Base-by-base conservation (phyloP, 1,139 yeast genomes). In the Diutina neorugosa region DNA sequence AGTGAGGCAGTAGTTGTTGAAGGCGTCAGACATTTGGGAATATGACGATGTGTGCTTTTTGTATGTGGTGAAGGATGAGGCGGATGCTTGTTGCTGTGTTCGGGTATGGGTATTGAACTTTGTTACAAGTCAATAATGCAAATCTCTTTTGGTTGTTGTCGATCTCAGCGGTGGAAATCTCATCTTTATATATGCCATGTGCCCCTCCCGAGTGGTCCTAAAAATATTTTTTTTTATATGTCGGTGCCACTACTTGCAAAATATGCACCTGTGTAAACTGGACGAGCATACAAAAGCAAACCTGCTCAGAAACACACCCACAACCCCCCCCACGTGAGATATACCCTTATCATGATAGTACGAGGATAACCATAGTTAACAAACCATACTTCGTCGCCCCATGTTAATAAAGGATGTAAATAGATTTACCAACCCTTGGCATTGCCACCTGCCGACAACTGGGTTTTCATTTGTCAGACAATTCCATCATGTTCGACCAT, bases 1-100 rank as follows among this genome's bases (percentile, higher is more conserved):
- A 27, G 25, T 46, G n/a, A 46, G 40, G 14, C 50, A 46, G 40
- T 46, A 46, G 40, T 46, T 46, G 50, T 46, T 46, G 25, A 46
- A 46, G 6, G 50, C 50, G 27, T 46, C 50, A 9, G 50, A 46
- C 50, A 46, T 46, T 12, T 37, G 43, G 37, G n/a, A 11, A 31
- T 31, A n/a, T 31, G 37, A 11, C n/a, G 12, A 14, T 31, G 34
- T n/a, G n/a, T n/a, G n/a, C n/a, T n/a, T n/a, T n/a, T n/a, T n/a
- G n/a, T n/a, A n/a, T n/a, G n/a, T n/a, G n/a, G n/a, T n/a, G n/a
- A n/a, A n/a, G n/a, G n/a, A n/a, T n/a, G n/a, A n/a, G n/a, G n/a
- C n/a, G n/a, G 37, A 31, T 31, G 37, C 37, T 31, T 31, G 12
- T 4, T 11, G 25, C 4, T 23, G 25, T 31, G 37, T 11, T 31